Evolutionary conservation across 1,284 basidiomycete genomes (phyloP).

Genomic region (Xerocomus cyaneibrunnescens): DNA sequence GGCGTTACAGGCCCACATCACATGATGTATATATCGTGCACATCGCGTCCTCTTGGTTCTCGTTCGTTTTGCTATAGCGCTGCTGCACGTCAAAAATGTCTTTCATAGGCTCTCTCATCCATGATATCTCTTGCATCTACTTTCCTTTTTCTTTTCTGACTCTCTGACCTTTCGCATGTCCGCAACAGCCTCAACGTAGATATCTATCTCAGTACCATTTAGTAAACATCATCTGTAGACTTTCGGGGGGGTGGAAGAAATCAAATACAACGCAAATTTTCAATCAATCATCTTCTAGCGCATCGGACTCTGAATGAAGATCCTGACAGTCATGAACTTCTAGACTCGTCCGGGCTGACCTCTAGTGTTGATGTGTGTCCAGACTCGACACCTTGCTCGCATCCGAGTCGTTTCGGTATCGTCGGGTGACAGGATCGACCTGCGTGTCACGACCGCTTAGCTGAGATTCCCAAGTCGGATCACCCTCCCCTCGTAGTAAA

Average conservation of each 20-base stretch:
- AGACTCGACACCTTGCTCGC: too few relatives aligned
- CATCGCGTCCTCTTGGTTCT: slow-evolving; percentile 2
- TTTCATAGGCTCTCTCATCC: slow-evolving; percentile 9
- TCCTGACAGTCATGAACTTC: too few relatives aligned
- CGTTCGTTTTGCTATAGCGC: neutral
- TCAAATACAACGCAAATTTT: slow-evolving; percentile 20
- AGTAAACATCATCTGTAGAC: slow-evolving; percentile 28
- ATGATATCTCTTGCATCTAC: slow-evolving; percentile 3
- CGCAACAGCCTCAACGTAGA: slow-evolving; percentile 20
- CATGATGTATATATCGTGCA: slow-evolving; percentile 30
- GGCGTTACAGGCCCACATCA: slow-evolving; percentile 6
- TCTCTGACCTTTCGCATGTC: slow-evolving; percentile 9
- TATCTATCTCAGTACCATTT: slow-evolving; percentile 24
- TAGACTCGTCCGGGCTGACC: too few relatives aligned
- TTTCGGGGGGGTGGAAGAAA: slow-evolving; percentile 20
- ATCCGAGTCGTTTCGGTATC: too few relatives aligned
- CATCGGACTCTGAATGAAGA: neutral
- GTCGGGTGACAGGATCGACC: too few relatives aligned
- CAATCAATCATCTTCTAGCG: neutral
- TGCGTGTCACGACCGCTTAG: too few relatives aligned
- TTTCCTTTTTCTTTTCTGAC: neutral
- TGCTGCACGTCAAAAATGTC: slow-evolving; percentile 1
- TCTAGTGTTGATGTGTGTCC: too few relatives aligned
- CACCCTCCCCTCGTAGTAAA: too few relatives aligned
- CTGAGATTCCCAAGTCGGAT: too few relatives aligned